Evolutionary conservation across 2,329 filamentous ascomycete genomes (phyloP).

Genomic region (Neofusicoccum sp.): DNA sequence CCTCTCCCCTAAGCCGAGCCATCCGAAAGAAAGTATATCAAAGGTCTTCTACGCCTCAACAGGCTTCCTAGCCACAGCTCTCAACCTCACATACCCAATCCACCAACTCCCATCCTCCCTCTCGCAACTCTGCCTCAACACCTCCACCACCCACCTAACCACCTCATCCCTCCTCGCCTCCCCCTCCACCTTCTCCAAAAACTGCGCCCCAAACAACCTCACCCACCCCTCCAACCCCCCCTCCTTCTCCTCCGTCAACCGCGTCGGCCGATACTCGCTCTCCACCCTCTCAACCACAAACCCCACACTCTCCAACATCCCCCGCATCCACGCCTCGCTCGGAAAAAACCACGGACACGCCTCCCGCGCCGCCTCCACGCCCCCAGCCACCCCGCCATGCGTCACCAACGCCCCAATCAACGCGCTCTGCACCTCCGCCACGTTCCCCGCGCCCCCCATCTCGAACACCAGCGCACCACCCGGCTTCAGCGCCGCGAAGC

Average conservation of each 20-base stretch:
- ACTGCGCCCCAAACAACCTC: constrained; percentile 59
- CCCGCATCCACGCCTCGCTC: constrained; percentile 57
- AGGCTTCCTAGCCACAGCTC: constrained; percentile 27
- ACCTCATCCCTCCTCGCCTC: constrained; percentile 51
- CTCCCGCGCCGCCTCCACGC: constrained; percentile 47
- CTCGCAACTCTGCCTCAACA: constrained; percentile 55
- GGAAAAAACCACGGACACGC: constrained; percentile 71
- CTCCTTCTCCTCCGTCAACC: constrained; percentile 39
- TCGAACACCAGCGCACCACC: constrained; percentile 65
- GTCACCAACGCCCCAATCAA: constrained; percentile 53
- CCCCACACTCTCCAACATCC: constrained; percentile 37
- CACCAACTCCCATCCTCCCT: constrained; percentile 54
- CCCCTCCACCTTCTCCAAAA: constrained; percentile 55
- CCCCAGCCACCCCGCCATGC: constrained; percentile 52
- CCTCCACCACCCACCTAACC: constrained; percentile 54
- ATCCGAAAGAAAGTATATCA: too few species aligned
- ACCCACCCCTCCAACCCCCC: constrained; percentile 67
- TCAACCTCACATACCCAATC: constrained; percentile 48
- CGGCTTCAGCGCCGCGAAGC: constrained; percentile 53
- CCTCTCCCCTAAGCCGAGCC: too few species aligned
- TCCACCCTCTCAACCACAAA: constrained; percentile 52
- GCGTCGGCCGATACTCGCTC: constrained; percentile 64
- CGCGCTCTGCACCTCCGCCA: constrained; percentile 60
- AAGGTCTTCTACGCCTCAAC: background rate
- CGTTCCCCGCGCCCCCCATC: constrained; percentile 70